A percentile compares a stretch with the other conserved stretches of the same genome.
These are phyloP conservation scores for Debaryomyces robertsiae DNA, from an alignment of 1,139 yeast species.

Conservation along the genomic window DNA sequence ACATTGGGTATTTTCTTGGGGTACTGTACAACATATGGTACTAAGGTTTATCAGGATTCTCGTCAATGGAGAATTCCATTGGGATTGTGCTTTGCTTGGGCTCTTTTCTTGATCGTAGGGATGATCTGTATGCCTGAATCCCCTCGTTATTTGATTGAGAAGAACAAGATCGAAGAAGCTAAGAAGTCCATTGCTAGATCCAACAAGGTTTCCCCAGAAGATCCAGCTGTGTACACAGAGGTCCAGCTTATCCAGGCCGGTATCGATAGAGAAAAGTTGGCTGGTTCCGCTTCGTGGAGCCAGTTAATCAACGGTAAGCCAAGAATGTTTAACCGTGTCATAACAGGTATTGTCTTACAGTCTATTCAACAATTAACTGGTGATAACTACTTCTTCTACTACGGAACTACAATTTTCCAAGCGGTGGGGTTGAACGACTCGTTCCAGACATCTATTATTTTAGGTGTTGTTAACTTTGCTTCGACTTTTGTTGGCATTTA, in stretches of 20 bases:
- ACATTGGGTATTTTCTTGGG: conserved; percentile 73
- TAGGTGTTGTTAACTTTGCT: conserved; percentile 75
- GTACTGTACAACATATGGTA: conserved; percentile 66
- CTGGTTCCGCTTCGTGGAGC: conserved; percentile 69
- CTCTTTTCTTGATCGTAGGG: conserved; percentile 53
- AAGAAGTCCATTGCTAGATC: conserved; percentile 60
- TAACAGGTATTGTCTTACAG: conserved; percentile 65
- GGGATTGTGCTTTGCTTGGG: conserved; percentile 61
- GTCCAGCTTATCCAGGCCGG: conserved; percentile 63
- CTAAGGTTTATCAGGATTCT: conserved; percentile 50
- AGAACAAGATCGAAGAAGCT: conserved; percentile 43
- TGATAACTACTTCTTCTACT: conserved; percentile 80
- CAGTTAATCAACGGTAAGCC: conserved; percentile 69
- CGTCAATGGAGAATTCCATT: conserved; percentile 69
- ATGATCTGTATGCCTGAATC: conserved; percentile 68
- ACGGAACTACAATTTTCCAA: conserved; percentile 75
- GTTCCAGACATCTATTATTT: conserved; percentile 71
- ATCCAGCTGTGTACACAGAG: conserved; percentile 58
- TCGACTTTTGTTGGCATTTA: conserved; percentile 70
- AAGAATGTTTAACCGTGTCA: conserved; percentile 59
- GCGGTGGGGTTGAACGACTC: conserved; percentile 76
- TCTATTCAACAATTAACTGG: conserved; percentile 79
- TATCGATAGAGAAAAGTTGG: conserved; percentile 61
- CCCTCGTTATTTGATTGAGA: conserved; percentile 52
- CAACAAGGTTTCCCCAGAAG: conserved; percentile 59